Evolutionary conservation across 2,329 filamentous ascomycete species (phyloP), one percentile per base, ranked within the genome.

Genomic region (Lachnellula cervina): DNA sequence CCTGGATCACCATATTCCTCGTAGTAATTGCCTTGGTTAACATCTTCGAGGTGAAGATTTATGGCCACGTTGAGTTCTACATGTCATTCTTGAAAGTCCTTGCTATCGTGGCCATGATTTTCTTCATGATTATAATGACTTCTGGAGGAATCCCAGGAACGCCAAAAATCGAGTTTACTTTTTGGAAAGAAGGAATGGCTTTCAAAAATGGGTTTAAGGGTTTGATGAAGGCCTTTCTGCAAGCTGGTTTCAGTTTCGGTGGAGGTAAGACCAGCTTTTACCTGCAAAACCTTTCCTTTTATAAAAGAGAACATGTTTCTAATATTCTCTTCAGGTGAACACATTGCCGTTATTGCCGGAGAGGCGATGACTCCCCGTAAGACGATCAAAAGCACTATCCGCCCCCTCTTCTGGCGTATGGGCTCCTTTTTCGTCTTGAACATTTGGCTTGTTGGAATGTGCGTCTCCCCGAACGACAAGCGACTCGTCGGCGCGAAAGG

Each of bases 161-260:
- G 3, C 28, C 28, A 9, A 32, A 32, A 9, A 19, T 56, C 17
- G 52, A 52, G 2, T 72, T 71, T 28, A 74, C 75, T 28, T 83
- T 80, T 71, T 84, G 81, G 81, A 71, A 76, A 59, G 71, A 80
- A 38, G 79, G 79, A 0, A 80, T 80, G 2, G 79, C 80, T 1
- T 77, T 79, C 68, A 62, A 66, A 49, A 74, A 84, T 64, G 81
- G 81, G 5, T 83, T 86, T 73, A 80, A 82, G 69, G 82, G 82
- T 42, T 77, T 85, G 61, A 84, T 80, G 68, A 75, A 76, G 59
- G 80, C 83, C 43, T 83, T 84, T 62, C 80, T 84, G 54, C 84
- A 81, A 37, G 81, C 81, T 17, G 80, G 81, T 5, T 85, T 84
- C 62, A 75, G 80, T 69, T 72, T 11, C 54, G 84, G 82, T 67